A percentile compares a stretch with the other conserved stretches of the same genome.
phyloP scores from a whole-genome alignment of 1,284 basidiomycete genomes.

The Malassezia arunalokei region DNA sequence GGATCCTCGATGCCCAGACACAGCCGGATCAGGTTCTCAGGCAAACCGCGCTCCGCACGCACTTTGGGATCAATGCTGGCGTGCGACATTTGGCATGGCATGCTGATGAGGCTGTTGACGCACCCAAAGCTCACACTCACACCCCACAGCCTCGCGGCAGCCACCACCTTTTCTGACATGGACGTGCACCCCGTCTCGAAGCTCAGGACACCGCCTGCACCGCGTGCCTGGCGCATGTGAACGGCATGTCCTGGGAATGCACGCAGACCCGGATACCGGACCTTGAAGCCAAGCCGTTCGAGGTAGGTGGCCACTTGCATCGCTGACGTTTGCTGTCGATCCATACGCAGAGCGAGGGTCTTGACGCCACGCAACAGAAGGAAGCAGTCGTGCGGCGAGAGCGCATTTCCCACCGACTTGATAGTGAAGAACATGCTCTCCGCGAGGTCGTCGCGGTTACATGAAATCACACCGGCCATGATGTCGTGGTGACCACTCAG shows the following conservation, averaged over 20 bases:
- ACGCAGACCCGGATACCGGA: constrained; percentile 83
- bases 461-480: constrained; percentile 67
- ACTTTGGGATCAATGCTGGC: constrained; percentile 90
- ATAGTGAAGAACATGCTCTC: constrained; percentile 82
- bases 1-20: constrained; percentile 98
- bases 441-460: constrained; percentile 77
- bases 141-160: constrained; percentile 82
- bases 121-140: constrained; percentile 96
- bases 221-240: constrained; percentile 64
- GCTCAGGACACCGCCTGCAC: constrained; percentile 83
- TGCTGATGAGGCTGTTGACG: constrained; percentile 94
- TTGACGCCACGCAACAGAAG: constrained; percentile 89
- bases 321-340: constrained; percentile 76
- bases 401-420: constrained; percentile 92
- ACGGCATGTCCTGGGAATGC: constrained; percentile 72
- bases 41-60: constrained; percentile 81
- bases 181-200: constrained; percentile 87
- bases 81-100: constrained; percentile 99
- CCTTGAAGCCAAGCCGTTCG: constrained; percentile 71
- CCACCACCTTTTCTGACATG: constrained; percentile 82
- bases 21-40: constrained; percentile 91
- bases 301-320: constrained; percentile 78
- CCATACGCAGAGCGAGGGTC: constrained; percentile 91
- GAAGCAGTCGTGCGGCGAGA: constrained; percentile 71
- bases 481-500: constrained; percentile 95